Conservation (phyloP, 768 basidiomycete genomes). For the Podaxis sp. region DNA sequence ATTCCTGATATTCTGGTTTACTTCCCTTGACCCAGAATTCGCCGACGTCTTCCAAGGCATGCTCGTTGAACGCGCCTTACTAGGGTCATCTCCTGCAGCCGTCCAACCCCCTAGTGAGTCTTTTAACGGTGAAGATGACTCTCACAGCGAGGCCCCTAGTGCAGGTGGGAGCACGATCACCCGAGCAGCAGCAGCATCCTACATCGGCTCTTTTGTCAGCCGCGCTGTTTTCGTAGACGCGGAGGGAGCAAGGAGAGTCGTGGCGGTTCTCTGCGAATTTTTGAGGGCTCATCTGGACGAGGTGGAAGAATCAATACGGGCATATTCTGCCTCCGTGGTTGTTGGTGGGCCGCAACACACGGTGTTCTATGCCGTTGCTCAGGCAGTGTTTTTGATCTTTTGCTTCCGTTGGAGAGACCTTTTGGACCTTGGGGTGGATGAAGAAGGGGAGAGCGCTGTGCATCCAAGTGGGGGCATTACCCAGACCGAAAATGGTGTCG, state of each 20-base stretch:
- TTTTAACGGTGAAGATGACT: slow-evolving; percentile 10
- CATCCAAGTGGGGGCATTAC: slow-evolving; percentile 9
- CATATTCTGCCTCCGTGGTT: slow-evolving; percentile 29
- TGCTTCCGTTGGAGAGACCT: slow-evolving; percentile 97
- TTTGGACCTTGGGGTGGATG: slow-evolving; percentile 57
- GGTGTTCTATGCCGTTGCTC: slow-evolving; percentile 90
- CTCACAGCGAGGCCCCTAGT: slow-evolving; percentile 21
- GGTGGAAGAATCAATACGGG: slow-evolving; percentile 51
- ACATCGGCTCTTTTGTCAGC: slow-evolving; percentile 90
- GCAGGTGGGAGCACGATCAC: slow-evolving; percentile 50
- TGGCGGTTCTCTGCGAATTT: slow-evolving; percentile 85
- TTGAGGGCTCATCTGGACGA: slow-evolving; percentile 74
- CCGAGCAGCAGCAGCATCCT: slow-evolving; percentile 89
- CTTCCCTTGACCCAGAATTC: slow-evolving; percentile 87
- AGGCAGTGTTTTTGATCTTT: slow-evolving; percentile 94
- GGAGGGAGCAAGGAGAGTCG: slow-evolving; percentile 68
- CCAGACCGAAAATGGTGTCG: background rate
- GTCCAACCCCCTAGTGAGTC: slow-evolving; percentile 14
- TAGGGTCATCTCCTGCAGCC: slow-evolving; percentile 31
- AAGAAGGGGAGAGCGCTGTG: slow-evolving; percentile 40
- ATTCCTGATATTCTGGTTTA: slow-evolving; percentile 94
- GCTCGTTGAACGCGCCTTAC: slow-evolving; percentile 88
- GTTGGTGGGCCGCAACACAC: slow-evolving; percentile 41
- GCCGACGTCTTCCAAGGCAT: slow-evolving; percentile 92
- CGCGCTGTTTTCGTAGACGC: slow-evolving; percentile 85